phyloP scores from a whole-genome alignment of 768 basidiomycete species.

The Podaxis sp. region DNA sequence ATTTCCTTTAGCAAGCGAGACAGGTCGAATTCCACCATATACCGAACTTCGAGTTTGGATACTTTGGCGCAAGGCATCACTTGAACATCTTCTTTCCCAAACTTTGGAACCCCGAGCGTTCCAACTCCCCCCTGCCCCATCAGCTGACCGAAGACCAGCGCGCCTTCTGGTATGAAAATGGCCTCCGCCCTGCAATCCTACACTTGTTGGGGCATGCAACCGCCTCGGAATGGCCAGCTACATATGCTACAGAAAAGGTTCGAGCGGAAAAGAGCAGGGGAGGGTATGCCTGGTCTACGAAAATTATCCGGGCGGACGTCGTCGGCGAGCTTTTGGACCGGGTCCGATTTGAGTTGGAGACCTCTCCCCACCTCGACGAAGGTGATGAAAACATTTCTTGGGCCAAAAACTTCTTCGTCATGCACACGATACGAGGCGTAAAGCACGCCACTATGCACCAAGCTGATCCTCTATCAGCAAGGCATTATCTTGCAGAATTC shows the following conservation, averaged over 20 bases:
- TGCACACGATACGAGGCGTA: conserved; percentile 16
- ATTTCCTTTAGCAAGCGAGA: not conserved
- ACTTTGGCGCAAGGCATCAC: not conserved
- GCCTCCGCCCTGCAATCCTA: not conserved
- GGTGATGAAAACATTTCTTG: not conserved
- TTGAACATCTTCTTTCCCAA: not conserved
- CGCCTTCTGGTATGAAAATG: not conserved
- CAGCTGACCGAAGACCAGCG: not conserved
- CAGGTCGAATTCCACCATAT: not conserved
- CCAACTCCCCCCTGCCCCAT: not conserved
- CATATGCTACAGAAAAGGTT: not conserved
- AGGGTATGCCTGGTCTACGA: not conserved
- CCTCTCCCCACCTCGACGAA: not conserved
- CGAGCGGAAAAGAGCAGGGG: not conserved
- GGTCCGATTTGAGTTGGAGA: not conserved
- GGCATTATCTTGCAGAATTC: not conserved
- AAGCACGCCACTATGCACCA: conserved; percentile 14
- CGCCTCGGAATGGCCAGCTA: not conserved
- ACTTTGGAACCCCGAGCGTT: not conserved
- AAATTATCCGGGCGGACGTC: not conserved
- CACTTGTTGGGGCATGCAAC: not conserved
- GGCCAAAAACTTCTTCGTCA: conserved; percentile 9
- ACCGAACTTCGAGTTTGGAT: not conserved
- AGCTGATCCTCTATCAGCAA: not conserved
- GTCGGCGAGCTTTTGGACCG: not conserved